Conservation (phyloP, 2,329 filamentous ascomycete genomes). For the Chaetoscypha palmicola region DNA sequence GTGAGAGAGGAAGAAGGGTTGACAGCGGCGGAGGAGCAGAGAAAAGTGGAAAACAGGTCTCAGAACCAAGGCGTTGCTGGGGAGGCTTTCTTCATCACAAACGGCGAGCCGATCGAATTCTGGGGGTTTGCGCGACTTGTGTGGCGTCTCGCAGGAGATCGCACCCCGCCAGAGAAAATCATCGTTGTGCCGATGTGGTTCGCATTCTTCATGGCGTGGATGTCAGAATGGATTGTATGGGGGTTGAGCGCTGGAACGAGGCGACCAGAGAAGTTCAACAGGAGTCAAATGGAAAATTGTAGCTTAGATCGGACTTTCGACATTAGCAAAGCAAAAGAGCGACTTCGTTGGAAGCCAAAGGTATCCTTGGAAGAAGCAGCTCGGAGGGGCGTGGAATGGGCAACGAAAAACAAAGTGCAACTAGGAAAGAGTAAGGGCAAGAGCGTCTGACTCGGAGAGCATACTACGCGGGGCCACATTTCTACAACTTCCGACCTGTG, state of each 20-base stretch:
- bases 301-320: slow-evolving; percentile 2
- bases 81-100: slow-evolving; percentile 12
- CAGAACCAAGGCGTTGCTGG: slow-evolving; percentile 7
- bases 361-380: slow-evolving; percentile 1
- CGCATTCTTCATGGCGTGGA: slow-evolving; percentile 1
- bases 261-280: slow-evolving; percentile 2
- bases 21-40: too few species aligned
- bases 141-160: slow-evolving; percentile 3
- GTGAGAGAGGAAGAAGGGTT: neutral
- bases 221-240: slow-evolving; percentile 9
- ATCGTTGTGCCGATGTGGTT: slow-evolving; percentile 6
- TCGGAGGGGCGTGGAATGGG: slow-evolving; percentile 4
- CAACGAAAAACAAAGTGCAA: too few species aligned
- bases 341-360: neutral
- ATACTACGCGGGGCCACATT: too few species aligned
- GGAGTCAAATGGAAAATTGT: slow-evolving; percentile 2
- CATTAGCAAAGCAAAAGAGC: slow-evolving; percentile 1
- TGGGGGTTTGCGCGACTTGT: slow-evolving; percentile 9
- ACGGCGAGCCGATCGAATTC: slow-evolving; percentile 9
- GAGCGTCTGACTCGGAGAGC: too few species aligned
- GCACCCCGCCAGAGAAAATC: neutral
- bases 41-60: too few species aligned
- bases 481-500: too few species aligned
- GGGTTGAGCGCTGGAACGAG: neutral
- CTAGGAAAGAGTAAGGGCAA: too few species aligned